Percentiles rank a stretch among this genome's conserved stretches.
Evolutionary conservation across 139 green algal genomes (phyloP).

Genomic region (Chlamydomonas schloesseri): DNA sequence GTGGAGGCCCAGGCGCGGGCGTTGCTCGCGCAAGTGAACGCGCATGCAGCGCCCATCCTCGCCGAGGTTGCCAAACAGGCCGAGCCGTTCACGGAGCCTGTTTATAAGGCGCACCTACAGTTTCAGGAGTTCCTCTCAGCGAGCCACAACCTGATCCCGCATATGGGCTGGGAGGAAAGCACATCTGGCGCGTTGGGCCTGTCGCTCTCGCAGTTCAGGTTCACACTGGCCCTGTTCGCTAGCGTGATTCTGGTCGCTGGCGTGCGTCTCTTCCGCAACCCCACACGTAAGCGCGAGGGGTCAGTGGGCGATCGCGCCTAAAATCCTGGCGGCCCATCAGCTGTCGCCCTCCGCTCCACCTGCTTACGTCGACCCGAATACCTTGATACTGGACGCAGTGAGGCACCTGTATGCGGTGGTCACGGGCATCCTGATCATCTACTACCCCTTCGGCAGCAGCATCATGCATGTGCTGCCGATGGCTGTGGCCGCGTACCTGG

Average conservation of each 20-base stretch:
- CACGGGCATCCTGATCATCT: slow-evolving; percentile 75
- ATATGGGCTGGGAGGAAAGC: slow-evolving; percentile 11
- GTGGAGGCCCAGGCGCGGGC: too few species aligned
- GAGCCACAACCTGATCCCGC: slow-evolving; percentile 16
- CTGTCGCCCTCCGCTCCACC: not conserved
- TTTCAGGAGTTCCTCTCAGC: not conserved
- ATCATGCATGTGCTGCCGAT: slow-evolving; percentile 69
- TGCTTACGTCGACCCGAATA: too few species aligned
- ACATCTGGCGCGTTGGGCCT: not conserved
- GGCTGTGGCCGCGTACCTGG: slow-evolving; percentile 68
- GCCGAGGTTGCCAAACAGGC: too few species aligned
- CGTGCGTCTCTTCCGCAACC: slow-evolving; percentile 49
- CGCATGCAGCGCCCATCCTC: too few species aligned
- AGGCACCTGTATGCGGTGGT: slow-evolving; percentile 75
- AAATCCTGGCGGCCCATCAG: not conserved
- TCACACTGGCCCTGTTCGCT: slow-evolving; percentile 65
- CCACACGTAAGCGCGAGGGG: slow-evolving; percentile 46
- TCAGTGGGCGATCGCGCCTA: not conserved
- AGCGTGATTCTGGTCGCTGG: slow-evolving; percentile 53
- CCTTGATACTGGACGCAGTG: slow-evolving; percentile 45
- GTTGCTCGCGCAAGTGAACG: too few species aligned
- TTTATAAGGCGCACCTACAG: not conserved
- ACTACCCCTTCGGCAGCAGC: slow-evolving; percentile 86
- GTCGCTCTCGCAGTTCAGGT: slow-evolving; percentile 59
- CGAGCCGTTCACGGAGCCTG: not conserved